These are phyloP conservation scores for Chamaecrista fasciculata DNA, from an alignment of 306 rosid species.

Conservation along the genomic window DNA sequence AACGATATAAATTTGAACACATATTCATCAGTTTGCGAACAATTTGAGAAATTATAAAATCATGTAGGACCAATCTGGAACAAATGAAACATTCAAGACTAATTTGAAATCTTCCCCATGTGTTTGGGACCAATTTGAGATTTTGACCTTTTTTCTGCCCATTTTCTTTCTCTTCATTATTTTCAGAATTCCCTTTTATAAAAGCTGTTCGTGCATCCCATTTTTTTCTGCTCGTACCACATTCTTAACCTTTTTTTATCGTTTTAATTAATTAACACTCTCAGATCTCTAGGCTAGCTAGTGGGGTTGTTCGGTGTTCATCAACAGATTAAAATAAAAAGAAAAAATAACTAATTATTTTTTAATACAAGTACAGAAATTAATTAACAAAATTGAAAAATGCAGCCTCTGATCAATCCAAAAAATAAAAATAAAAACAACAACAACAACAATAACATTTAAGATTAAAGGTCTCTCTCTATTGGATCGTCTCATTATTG, in stretches of 20 bases:
- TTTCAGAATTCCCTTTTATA: neutral
- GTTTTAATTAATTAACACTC: neutral
- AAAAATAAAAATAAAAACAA: conserved; percentile 1
- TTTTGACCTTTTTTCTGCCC: neutral
- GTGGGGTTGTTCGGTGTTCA: neutral
- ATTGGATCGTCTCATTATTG: no score
- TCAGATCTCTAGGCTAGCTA: neutral
- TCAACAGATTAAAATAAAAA: no score
- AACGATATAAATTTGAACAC: no score
- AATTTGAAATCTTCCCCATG: no score
- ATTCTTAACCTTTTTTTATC: neutral
- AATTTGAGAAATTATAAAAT: no score
- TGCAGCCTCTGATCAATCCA: no score
- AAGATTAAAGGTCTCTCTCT: conserved; percentile 27
- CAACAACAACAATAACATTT: conserved; percentile 39
- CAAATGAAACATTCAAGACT: no score
- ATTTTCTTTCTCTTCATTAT: neutral
- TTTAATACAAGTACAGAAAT: neutral
- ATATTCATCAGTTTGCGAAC: no score
- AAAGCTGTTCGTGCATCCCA: conserved; percentile 17
- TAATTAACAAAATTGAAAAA: neutral
- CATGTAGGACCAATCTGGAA: no score
- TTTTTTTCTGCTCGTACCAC: conserved; percentile 14
- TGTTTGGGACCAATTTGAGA: no score
- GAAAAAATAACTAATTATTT: neutral